Evolutionary conservation across 2,329 filamentous ascomycete genomes (phyloP).

Genomic region (Colletotrichum endophyticum): DNA sequence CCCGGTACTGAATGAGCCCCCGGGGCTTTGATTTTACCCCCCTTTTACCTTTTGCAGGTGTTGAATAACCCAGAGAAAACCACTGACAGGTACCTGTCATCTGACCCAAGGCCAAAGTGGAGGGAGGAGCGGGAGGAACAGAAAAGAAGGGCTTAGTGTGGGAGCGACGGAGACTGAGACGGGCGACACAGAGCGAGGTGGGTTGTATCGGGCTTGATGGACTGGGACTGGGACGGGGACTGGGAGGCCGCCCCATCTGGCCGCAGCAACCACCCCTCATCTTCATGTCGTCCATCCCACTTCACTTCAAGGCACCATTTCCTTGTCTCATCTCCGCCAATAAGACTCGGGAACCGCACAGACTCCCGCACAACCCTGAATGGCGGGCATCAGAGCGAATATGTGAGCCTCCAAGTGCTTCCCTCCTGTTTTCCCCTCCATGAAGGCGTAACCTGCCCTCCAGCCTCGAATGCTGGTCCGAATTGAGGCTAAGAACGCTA

Average conservation of each 20-base stretch:
- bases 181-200: slow-evolving; percentile 1
- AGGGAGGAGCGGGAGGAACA: slow-evolving; percentile 15
- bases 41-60: not conserved
- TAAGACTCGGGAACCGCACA: slow-evolving; percentile 23
- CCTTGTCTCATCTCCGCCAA: slow-evolving; percentile 20
- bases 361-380: slow-evolving; percentile 26
- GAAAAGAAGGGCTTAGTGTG: slow-evolving; percentile 8
- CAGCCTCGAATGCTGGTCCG: not conserved
- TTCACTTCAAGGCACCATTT: slow-evolving; percentile 13
- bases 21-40: not conserved
- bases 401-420: slow-evolving; percentile 13
- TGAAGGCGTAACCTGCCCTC: not conserved
- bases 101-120: not conserved
- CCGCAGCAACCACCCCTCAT: slow-evolving; percentile 9
- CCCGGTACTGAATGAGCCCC: not conserved
- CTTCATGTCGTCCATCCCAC: slow-evolving; percentile 18
- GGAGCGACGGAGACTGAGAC: slow-evolving; percentile 1
- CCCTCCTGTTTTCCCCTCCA: not conserved
- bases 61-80: not conserved
- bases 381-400: not conserved
- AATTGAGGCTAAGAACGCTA: slow-evolving; percentile 19
- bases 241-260: slow-evolving; percentile 18
- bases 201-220: slow-evolving; percentile 18
- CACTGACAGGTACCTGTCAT: slow-evolving; percentile 2
- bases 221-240: slow-evolving; percentile 17